phyloP scores from a whole-genome alignment of 768 basidiomycete species.

The Cyclocybe cylindracea region DNA sequence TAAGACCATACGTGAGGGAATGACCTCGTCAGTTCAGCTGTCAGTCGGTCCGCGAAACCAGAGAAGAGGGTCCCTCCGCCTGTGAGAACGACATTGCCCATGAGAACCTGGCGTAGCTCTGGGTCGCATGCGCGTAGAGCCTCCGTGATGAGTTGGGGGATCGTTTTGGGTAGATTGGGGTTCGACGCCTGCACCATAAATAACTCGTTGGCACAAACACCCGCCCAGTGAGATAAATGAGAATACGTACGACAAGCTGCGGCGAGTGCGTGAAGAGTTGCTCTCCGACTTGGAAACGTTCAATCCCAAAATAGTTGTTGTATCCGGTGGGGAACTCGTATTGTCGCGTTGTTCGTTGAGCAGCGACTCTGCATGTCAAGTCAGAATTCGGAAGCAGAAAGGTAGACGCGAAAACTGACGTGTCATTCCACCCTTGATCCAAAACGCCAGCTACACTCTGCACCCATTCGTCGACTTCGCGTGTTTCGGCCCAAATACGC shows the following conservation, averaged over 20 bases:
- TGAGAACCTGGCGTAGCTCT: slow-evolving; percentile 86
- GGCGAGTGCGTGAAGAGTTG: slow-evolving; percentile 81
- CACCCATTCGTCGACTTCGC: slow-evolving; percentile 93
- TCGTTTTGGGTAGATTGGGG: slow-evolving; percentile 69
- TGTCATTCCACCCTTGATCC: slow-evolving; percentile 87
- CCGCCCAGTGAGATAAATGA: not conserved
- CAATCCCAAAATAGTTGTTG: slow-evolving; percentile 77
- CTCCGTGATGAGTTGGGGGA: slow-evolving; percentile 75
- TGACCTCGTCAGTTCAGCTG: slow-evolving; percentile 69
- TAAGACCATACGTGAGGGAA: slow-evolving; percentile 72
- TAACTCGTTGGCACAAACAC: not conserved
- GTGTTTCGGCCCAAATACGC: slow-evolving; percentile 74
- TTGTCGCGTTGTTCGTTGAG: slow-evolving; percentile 55
- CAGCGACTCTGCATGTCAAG: slow-evolving; percentile 50
- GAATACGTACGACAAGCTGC: slow-evolving; percentile 47
- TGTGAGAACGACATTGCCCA: slow-evolving; percentile 94
- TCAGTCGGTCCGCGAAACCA: slow-evolving; percentile 84
- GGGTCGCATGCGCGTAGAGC: slow-evolving; percentile 86
- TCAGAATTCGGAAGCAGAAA: not conserved
- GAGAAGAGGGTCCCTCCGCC: slow-evolving; percentile 88
- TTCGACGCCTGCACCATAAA: slow-evolving; percentile 44
- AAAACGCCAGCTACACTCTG: slow-evolving; percentile 86
- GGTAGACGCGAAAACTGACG: slow-evolving; percentile 46
- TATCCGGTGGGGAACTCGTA: slow-evolving; percentile 98
- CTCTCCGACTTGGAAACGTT: slow-evolving; percentile 86